Percentiles rank a stretch among this genome's conserved stretches.
phyloP scores from a whole-genome alignment of 2,329 filamentous ascomycete species.

The Diaporthe nobilis region DNA sequence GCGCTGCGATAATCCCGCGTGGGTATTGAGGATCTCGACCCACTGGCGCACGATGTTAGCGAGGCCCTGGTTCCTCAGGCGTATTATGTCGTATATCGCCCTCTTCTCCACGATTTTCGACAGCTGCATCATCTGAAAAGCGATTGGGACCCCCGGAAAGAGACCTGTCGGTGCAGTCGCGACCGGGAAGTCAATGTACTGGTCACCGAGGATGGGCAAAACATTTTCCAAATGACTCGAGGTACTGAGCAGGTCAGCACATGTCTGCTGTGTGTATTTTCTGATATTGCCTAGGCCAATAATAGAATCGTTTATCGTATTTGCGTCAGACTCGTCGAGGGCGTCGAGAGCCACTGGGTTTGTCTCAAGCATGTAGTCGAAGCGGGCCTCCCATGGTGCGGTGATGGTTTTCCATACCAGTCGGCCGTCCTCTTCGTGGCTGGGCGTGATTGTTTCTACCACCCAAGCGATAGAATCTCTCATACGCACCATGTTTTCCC shows the following conservation, averaged over 20 bases:
- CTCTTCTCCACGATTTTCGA: neutral
- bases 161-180: neutral
- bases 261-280: neutral
- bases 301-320: neutral
- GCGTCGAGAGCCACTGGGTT: neutral
- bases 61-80: neutral
- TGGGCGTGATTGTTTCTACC: neutral
- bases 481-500: neutral
- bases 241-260: neutral
- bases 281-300: neutral
- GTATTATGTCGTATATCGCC: neutral
- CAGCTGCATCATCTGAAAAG: neutral
- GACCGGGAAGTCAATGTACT: neutral
- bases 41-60: neutral
- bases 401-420: neutral
- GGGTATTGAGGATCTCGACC: neutral
- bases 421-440: neutral
- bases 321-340: no score
- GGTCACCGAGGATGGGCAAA: neutral
- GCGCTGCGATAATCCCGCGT: neutral
- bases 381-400: neutral
- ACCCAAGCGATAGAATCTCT: no score
- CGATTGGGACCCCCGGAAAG: neutral
- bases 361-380: neutral
- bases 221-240: neutral